These are phyloP conservation scores for Tricholoma bakamatsutake DNA, from an alignment of 768 basidiomycete genomes.

Conservation along the genomic window DNA sequence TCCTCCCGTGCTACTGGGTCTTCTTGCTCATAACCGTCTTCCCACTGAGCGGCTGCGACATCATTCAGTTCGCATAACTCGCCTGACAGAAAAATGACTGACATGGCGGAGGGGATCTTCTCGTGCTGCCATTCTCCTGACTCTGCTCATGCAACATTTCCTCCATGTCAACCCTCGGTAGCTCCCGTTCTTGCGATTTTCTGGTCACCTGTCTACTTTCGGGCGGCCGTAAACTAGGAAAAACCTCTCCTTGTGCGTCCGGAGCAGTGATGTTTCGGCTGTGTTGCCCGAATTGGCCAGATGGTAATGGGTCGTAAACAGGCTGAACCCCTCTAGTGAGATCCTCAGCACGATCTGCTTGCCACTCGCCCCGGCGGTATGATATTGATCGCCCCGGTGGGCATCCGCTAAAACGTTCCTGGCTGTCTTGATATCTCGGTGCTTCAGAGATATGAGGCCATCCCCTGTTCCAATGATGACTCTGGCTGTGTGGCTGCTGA, in stretches of 20 bases:
- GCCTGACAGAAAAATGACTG: background rate
- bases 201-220: background rate
- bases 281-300: background rate
- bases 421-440: background rate
- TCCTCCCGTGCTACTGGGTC: background rate
- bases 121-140: background rate
- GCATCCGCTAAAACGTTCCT: background rate
- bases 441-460: background rate
- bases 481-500: background rate
- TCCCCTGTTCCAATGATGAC: background rate
- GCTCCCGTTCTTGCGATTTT: background rate
- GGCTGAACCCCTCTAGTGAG: background rate
- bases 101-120: background rate
- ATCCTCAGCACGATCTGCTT: background rate
- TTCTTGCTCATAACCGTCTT: slow-evolving; percentile 21
- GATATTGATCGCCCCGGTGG: background rate
- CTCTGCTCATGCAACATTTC: background rate
- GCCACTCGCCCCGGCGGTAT: background rate
- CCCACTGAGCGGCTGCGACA: slow-evolving; percentile 12
- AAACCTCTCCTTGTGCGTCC: background rate
- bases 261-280: background rate
- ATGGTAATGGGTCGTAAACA: background rate
- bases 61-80: background rate
- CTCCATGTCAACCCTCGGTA: background rate
- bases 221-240: no score